These are phyloP conservation scores for Malus hybrid DNA, from an alignment of 331 rosid genomes.

Conservation along the genomic window DNA sequence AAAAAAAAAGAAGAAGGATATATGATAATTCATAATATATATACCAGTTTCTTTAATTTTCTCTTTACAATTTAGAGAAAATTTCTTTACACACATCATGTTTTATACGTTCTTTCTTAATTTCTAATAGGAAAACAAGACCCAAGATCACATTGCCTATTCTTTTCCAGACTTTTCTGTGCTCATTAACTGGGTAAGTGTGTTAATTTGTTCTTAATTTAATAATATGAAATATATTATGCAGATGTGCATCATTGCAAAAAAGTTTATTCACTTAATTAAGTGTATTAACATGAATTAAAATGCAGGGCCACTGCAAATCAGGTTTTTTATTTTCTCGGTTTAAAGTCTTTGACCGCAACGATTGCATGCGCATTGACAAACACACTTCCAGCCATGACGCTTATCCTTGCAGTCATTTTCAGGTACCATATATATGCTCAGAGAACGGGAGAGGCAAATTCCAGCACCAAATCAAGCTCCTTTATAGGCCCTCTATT, in stretches of 20 bases:
- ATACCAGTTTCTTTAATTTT: background rate
- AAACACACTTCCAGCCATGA: conserved; percentile 82
- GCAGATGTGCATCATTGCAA: background rate
- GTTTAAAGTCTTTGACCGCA: conserved; percentile 55
- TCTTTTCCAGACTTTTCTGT: conserved; percentile 41
- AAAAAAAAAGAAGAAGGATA: too few species aligned
- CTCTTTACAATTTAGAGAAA: background rate
- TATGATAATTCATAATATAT: background rate
- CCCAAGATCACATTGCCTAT: conserved; percentile 55
- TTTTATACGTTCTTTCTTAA: background rate
- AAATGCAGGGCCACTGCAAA: conserved; percentile 71
- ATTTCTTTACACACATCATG: background rate
- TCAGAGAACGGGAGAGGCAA: conserved; percentile 16
- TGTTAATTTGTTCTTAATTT: background rate
- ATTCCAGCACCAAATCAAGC: background rate
- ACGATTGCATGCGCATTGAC: conserved; percentile 61
- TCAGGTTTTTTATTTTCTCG: conserved; percentile 56
- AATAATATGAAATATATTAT: too few species aligned
- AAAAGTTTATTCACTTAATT: background rate
- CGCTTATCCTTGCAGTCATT: conserved; percentile 62
- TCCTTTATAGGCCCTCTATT: conserved; percentile 43
- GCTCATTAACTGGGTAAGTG: conserved; percentile 76
- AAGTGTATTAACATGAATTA: background rate
- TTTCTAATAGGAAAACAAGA: conserved; percentile 41
- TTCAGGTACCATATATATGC: conserved; percentile 53